Evolutionary conservation across 225 moss, liverwort and hornwort species (phyloP), one percentile per base, ranked within the genome.

Genomic region (Pleurozium schreberi): DNA sequence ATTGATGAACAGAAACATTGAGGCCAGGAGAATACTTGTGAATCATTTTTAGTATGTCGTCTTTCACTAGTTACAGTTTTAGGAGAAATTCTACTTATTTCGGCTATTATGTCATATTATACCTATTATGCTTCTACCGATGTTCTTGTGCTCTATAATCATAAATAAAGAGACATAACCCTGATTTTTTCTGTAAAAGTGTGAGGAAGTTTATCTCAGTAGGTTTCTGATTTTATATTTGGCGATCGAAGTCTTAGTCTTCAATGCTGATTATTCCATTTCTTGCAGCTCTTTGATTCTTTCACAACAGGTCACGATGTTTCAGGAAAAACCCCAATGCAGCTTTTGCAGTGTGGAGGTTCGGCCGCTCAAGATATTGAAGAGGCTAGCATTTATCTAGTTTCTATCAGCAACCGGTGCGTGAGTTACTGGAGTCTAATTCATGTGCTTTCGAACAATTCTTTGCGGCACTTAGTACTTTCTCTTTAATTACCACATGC

Each of bases 221-320:
- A 25, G 55, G 49, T 69, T 82, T 47, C 40, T 52, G 79, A 5
- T 58, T 49, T 74, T 45, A 23, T 67, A 80, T 84, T 55, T n/a
- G 38, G 62, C 42, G 55, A 67, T 87, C n/a, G 36, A 75, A 30
- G 81, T 66, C 64, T 21, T 66, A 22, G 61, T 68, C 63, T 82
- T 76, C 60, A 14, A 78, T 89, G 74, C 77, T 91, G 43, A 88
- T 90, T 55, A 53, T 88, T 82, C 70, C 66, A 85, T 87, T 90
- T 89, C 58, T 88, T 90, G 93, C 92, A 94, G 94, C 88, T 94
- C 83, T 94, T 89, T 86, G 91, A 89, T 80, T 67, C 82, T 89
- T 91, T 93, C 84, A 90, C 90, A 84, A 91, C 90, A 85, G 83
- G 64, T 52, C 71, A 80, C 80, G 91, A 92, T 73, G 83, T 66